Conservation (phyloP, 2,329 filamentous ascomycete species). For the Fonsecaea nubica region DNA sequence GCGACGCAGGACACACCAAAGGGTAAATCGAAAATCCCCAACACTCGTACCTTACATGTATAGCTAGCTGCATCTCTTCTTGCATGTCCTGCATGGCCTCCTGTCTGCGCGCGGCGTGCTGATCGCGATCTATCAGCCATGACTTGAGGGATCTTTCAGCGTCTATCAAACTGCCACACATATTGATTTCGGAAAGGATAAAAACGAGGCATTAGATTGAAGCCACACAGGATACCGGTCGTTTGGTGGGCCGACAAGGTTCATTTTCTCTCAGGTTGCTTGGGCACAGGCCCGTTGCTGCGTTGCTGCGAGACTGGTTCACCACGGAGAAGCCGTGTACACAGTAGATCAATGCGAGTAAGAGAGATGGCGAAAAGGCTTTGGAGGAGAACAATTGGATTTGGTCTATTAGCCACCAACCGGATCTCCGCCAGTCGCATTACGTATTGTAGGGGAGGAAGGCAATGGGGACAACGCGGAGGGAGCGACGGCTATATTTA, state of each 20-base stretch:
- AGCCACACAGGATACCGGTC: not conserved
- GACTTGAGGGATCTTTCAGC: not conserved
- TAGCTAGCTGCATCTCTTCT: not conserved
- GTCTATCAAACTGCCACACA: not conserved
- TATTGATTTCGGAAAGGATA: not conserved
- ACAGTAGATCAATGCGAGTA: not conserved
- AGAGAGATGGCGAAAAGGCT: constrained; percentile 1
- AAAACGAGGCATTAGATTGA: not conserved
- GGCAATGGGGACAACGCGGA: not conserved
- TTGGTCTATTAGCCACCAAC: not conserved
- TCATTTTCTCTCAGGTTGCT: not conserved
- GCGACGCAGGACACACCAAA: not conserved
- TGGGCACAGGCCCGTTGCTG: not conserved
- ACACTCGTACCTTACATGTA: not conserved
- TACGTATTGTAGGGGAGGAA: not conserved
- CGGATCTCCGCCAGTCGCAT: constrained; percentile 9
- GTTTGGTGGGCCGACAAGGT: not conserved
- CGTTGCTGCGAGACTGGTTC: not conserved
- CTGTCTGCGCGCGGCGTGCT: not conserved
- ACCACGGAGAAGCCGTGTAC: not conserved
- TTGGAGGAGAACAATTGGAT: not conserved
- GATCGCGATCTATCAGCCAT: not conserved
- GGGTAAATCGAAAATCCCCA: not conserved
- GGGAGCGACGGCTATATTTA: not conserved
- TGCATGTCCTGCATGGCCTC: not conserved